Evolutionary conservation across 768 basidiomycete species (phyloP), one percentile per base, ranked within the genome.

Genomic region (Rossbeevera mucosa): DNA sequence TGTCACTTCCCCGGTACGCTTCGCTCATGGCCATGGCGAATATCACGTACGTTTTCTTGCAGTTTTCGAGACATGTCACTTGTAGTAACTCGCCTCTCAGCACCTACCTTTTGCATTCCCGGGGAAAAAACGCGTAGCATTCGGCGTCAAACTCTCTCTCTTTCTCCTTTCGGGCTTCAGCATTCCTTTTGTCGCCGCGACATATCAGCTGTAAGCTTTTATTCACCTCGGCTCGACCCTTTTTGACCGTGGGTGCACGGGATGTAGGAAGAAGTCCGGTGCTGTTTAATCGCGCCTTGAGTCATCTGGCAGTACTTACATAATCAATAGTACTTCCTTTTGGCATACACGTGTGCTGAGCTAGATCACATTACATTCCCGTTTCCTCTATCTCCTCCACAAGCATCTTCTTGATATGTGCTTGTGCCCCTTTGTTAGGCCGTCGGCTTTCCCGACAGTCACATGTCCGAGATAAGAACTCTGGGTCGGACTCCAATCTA

Each of bases 161-260:
- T 73, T 62, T 68, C 74, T 90, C 50, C 44, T 65, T 13, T 53
- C 72, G 12, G 88, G 86, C 12, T 86, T 88, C 67, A 67, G 77
- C 51, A 79, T 89, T 55, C 88, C 88, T 24, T 82, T 90, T 67
- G 57, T 76, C 49, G 86, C 86, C 5, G 72, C 80, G 5, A 67
- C 63, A 33, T 80, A 76, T 63, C 86, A 88, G 67, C 56, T 90
- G 88, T 90, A 59, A 58, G 88, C 73, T 16, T 46, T 36, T 25
- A 1, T 14, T 21, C 5, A 16, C 7, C 12, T 42, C 25, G 2
- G 2, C 16, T 14, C 2, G 29, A 22, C 26, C 28, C 18, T 14
- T 18, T 29, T 30, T 14, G 36, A 38, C 36, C 18, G 36, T 18
- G 36, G n/a, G 13, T 59, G 59, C 42, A 62, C 29, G 18, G n/a